Evolutionary conservation across 2,329 filamentous ascomycete species (phyloP).

Genomic region (Diplocarpon mali): DNA sequence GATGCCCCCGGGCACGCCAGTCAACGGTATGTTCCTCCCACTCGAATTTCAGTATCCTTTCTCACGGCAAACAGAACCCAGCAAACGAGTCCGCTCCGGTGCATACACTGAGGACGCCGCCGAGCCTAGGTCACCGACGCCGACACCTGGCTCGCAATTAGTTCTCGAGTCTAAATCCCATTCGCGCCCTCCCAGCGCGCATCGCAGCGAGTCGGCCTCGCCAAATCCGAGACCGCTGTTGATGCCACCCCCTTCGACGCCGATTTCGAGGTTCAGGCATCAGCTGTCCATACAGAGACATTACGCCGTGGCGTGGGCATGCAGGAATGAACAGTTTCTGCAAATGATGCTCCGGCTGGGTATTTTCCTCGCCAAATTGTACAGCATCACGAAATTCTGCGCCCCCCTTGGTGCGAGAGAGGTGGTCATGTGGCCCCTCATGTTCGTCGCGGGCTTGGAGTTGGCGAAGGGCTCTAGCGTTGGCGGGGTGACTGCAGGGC

Average conservation of each 20-base stretch:
- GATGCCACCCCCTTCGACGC: constrained; percentile 30
- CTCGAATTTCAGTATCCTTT: constrained; percentile 1
- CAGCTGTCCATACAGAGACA: constrained; percentile 27
- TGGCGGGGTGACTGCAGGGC: constrained; percentile 29
- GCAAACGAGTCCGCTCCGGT: constrained; percentile 19
- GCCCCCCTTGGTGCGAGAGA: constrained; percentile 58
- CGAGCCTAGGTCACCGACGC: constrained; percentile 13
- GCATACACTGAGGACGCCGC: constrained; percentile 25
- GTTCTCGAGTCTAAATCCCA: constrained; percentile 13
- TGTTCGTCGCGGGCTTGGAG: constrained; percentile 59
- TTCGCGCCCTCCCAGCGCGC: neutral
- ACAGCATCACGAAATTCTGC: constrained; percentile 55
- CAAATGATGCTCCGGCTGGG: constrained; percentile 39
- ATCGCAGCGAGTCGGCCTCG: neutral
- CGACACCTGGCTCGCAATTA: constrained; percentile 13
- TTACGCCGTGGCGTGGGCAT: constrained; percentile 25
- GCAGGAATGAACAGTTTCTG: constrained; percentile 25
- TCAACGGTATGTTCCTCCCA: constrained; percentile 16
- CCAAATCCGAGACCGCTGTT: constrained; percentile 28
- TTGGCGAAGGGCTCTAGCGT: constrained; percentile 33
- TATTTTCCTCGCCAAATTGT: constrained; percentile 59
- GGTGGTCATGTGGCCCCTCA: constrained; percentile 53
- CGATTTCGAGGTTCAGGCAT: constrained; percentile 23
- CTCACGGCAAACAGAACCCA: constrained; percentile 16
- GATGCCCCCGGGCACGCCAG: constrained; percentile 20